A percentile compares a stretch with the other conserved stretches of the same genome.
Conservation (phyloP, 305 asterid genomes). For the Fraxinus velutina region DNA sequence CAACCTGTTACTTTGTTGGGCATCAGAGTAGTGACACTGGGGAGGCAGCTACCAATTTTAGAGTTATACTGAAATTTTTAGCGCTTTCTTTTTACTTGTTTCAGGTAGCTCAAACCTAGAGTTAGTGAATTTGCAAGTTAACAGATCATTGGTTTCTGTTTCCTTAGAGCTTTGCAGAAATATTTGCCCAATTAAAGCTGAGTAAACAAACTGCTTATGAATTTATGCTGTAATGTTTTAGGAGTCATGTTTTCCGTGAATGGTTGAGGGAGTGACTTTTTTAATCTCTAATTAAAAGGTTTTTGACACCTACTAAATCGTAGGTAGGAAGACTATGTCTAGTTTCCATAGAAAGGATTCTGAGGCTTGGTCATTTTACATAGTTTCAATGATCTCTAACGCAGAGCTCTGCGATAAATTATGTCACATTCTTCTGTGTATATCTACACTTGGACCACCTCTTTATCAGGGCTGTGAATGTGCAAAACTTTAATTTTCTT, state of each 20-base stretch:
- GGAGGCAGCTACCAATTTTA: neutral
- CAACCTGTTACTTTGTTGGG: neutral
- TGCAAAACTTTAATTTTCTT: neutral
- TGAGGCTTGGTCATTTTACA: neutral
- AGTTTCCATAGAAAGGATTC: neutral
- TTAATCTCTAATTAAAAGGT: neutral
- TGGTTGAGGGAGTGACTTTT: neutral
- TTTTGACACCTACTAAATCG: neutral
- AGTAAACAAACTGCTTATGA: neutral
- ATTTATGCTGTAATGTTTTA: neutral
- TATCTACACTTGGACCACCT: neutral
- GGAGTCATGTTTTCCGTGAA: neutral
- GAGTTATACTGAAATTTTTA: neutral
- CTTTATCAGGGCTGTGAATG: neutral
- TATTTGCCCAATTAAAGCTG: neutral
- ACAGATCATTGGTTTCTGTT: neutral
- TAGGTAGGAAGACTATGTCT: neutral
- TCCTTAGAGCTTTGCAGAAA: neutral
- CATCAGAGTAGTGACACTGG: neutral
- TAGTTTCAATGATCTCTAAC: neutral
- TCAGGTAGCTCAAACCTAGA: neutral
- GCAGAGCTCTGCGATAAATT: neutral
- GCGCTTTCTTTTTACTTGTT: neutral
- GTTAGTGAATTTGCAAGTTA: neutral
- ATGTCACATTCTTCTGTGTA: neutral